A percentile compares a stretch with the other conserved stretches of the same genome.
Conservation (phyloP, 1,284 basidiomycete species). For the Moesziomyces parantarcticus region DNA sequence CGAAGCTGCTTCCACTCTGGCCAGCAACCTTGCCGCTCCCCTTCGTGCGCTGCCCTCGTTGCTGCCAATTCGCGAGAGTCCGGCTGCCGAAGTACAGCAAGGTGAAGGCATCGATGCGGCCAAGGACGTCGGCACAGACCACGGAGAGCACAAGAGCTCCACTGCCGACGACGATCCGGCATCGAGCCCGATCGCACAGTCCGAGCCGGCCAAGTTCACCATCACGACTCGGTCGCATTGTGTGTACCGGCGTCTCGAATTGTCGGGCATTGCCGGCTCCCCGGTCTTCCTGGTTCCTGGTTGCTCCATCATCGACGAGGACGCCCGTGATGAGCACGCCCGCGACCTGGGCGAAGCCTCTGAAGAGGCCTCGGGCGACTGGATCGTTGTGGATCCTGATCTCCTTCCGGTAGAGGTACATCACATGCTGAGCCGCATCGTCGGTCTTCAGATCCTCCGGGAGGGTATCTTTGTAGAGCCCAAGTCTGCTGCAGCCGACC, state of each 20-base stretch:
- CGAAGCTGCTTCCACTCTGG: constrained; percentile 26
- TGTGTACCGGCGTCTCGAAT: constrained; percentile 28
- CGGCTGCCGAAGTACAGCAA: constrained; percentile 13
- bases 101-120: constrained; percentile 1
- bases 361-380: constrained; percentile 25
- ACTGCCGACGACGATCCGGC: neutral
- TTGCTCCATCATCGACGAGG: constrained; percentile 46
- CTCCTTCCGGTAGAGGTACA: constrained; percentile 38
- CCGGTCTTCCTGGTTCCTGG: constrained; percentile 48
- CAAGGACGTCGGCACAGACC: neutral
- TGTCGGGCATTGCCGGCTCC: constrained; percentile 18
- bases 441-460: constrained; percentile 42
- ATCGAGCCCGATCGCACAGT: neutral
- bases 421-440: constrained; percentile 47
- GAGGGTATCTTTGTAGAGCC: constrained; percentile 46
- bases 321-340: constrained; percentile 26
- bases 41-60: constrained; percentile 29
- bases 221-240: constrained; percentile 41
- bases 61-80: constrained; percentile 36
- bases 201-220: constrained; percentile 8
- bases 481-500: constrained; percentile 24
- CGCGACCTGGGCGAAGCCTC: constrained; percentile 26
- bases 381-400: constrained; percentile 46
- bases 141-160: neutral
- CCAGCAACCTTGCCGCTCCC: constrained; percentile 35